Evolutionary conservation across 352 stramenopile genomes (phyloP), one percentile per base, ranked within the genome.

Genomic region (Phytophthora citrophthora): DNA sequence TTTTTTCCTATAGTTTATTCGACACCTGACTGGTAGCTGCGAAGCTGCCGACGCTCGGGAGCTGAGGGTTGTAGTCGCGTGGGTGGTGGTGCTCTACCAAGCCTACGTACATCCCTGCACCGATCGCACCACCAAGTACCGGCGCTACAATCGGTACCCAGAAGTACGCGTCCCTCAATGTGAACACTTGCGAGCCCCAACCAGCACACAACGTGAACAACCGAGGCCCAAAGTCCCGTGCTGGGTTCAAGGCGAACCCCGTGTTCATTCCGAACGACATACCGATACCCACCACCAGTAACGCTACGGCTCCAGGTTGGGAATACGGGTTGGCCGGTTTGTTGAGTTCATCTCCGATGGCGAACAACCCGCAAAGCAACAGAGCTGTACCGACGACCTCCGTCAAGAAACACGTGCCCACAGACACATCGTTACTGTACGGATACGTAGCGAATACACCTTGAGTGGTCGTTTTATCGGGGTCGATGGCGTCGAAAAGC

Each of bases 181-280:
- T 72, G 39, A 83, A 83, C 4, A 75, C 64, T n/a, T 55, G 44
- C 9, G 63, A 70, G 1, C 71, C 75, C 68, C 75, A 79, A 9
- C 75, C 75, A 29, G 64, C 75, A 29, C 68, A 62, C 27, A 67
- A 49, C 8, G 74, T 64, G 29, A 80, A 79, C 23, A 83, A 45
- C 15, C 75, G 59, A 18, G 72, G 72, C 9, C 68, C 71, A 27
- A 87, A 82, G 54, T 84, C 77, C 12, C 72, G 69, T 9, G 77
- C 77, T 1, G 77, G 79, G 58, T 90, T 90, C 39, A 90, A 62
- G 1, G 81, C 81, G 57, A 86, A 90, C 29, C 77, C 79, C 5
- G 81, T 79, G 68, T 88, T 90, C 55, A 79, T 77, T 47, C 81
- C 79, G 57, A 90, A 89, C 8, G 72, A 69, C 72, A 90, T 88